Conservation (phyloP, 1,284 basidiomycete species). For the Cutaneotrichosporon cavernicola region DNA sequence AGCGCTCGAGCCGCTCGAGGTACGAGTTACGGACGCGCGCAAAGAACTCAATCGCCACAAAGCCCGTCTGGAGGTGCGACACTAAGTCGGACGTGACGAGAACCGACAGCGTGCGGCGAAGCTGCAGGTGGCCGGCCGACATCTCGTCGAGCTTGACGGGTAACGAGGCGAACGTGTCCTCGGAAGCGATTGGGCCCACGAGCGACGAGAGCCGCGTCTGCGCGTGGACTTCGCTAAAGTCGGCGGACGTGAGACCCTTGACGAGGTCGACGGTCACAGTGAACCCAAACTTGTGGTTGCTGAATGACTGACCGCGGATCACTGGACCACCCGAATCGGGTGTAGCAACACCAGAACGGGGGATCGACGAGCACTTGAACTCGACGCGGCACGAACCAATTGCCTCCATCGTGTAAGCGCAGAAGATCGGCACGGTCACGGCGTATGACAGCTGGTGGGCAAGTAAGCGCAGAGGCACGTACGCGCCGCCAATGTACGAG, state of each 20-base stretch:
- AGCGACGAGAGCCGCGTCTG: slow-evolving; percentile 81
- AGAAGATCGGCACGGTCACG: slow-evolving; percentile 78
- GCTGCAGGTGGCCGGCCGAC: slow-evolving; percentile 71
- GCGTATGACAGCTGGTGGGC: slow-evolving; percentile 72
- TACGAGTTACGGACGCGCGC: slow-evolving; percentile 76
- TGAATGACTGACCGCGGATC: slow-evolving; percentile 57
- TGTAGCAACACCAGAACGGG: slow-evolving; percentile 38
- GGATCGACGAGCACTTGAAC: slow-evolving; percentile 50
- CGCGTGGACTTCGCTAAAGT: slow-evolving; percentile 77
- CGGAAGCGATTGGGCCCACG: slow-evolving; percentile 67
- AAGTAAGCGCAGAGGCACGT: slow-evolving; percentile 78
- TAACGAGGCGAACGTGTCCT: slow-evolving; percentile 77
- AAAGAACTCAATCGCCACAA: slow-evolving; percentile 84
- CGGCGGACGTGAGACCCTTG: slow-evolving; percentile 77
- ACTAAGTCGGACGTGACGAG: slow-evolving; percentile 71
- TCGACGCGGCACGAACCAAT: slow-evolving; percentile 80
- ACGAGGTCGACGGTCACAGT: slow-evolving; percentile 78
- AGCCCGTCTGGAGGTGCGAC: slow-evolving; percentile 68
- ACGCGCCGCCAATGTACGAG: slow-evolving; percentile 85
- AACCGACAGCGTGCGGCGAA: slow-evolving; percentile 75
- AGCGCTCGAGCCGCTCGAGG: slow-evolving; percentile 79
- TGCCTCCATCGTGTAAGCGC: slow-evolving; percentile 85
- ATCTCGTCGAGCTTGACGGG: slow-evolving; percentile 70
- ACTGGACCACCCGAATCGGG: slow-evolving; percentile 31
- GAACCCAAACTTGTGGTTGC: slow-evolving; percentile 71